A percentile compares a stretch with the other conserved stretches of the same genome.
Conservation (phyloP, 768 basidiomycete genomes). For the Leccinellum albellum region DNA sequence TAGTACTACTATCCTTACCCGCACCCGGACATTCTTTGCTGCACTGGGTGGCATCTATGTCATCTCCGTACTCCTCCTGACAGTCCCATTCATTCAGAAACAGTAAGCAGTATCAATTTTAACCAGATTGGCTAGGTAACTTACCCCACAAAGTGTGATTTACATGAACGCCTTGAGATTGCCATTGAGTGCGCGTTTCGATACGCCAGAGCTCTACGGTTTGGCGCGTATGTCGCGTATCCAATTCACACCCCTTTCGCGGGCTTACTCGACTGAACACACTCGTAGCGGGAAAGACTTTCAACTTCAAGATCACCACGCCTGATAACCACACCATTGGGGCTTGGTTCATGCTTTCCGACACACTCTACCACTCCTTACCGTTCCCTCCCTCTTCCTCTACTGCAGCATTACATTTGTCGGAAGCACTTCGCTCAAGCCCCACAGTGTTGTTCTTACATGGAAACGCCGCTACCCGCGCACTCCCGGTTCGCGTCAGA, state of each 20-base stretch:
- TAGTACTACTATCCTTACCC: slow-evolving; percentile 25
- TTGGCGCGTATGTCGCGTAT: slow-evolving; percentile 60
- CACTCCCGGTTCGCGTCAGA: slow-evolving; percentile 59
- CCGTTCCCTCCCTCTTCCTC: slow-evolving; percentile 36
- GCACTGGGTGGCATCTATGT: slow-evolving; percentile 54
- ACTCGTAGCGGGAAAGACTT: slow-evolving; percentile 65
- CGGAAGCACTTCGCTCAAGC: slow-evolving; percentile 47
- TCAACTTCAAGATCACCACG: slow-evolving; percentile 67
- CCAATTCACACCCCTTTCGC: neutral
- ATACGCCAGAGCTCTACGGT: slow-evolving; percentile 72
- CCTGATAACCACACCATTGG: slow-evolving; percentile 78
- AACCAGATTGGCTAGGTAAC: slow-evolving; percentile 13
- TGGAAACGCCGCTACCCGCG: slow-evolving; percentile 84
- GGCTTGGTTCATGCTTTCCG: slow-evolving; percentile 80
- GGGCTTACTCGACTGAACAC: neutral
- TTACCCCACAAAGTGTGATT: slow-evolving; percentile 38
- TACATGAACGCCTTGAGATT: slow-evolving; percentile 67
- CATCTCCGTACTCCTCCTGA: slow-evolving; percentile 47
- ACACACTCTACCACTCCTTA: slow-evolving; percentile 54
- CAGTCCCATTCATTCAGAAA: slow-evolving; percentile 62
- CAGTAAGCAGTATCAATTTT: slow-evolving; percentile 45
- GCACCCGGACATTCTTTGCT: slow-evolving; percentile 32
- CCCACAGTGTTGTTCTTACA: slow-evolving; percentile 92
- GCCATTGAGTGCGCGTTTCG: slow-evolving; percentile 62
- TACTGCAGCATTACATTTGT: slow-evolving; percentile 41